Base-by-base conservation (phyloP, 257 asterid species). In the Primulina tabacum region DNA sequence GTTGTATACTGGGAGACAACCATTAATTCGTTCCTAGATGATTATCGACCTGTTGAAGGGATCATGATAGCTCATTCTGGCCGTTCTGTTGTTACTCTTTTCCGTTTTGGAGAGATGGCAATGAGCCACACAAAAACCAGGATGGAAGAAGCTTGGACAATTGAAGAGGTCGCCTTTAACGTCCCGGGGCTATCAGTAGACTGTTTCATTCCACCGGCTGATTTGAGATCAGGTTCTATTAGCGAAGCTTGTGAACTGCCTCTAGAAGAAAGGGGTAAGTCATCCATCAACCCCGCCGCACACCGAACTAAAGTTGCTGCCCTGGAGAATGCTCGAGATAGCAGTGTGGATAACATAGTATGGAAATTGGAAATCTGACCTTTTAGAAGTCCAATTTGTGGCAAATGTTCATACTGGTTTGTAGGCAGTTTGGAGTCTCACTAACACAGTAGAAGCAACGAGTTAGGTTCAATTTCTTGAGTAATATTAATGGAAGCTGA, bases 1-100 rank as follows among this genome's bases (percentile, higher is more conserved):
- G 96, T 92, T 1, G 92, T 88, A n/a, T 94, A 94, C 82, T 94
- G 99, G 99, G 97, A 94, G 72, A 94, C 99, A 8, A 94, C 97
- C 0, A 91, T 94, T 64, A 89, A 85, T 78, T 91, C 99, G 8
- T 89, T 83, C 78, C 62, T 94, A 28, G 95, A 89, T 55, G 95
- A 94, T 70, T 91, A 94, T 62, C 86, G 90, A 21, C 83, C 97
- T 0, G 89, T 94, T 7, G 99, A 94, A 76, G 99, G 98, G 34
- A 85, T 89, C 80, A 91, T 91, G 97, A 89, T 94, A 12, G 99
- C 99, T 35, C 97, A 94, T 77, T 94, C 99, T 0, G 99, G 99
- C 10, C 86, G 92, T 33, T 89, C 97, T 3, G 85, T 86, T 28
- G 97, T 88, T 71, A 91, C 97, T 34, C 95, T 94, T 70, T 91